phyloP scores from a whole-genome alignment of 2,329 filamentous ascomycete species.

The Aspergillus pseudoviridinutans region DNA sequence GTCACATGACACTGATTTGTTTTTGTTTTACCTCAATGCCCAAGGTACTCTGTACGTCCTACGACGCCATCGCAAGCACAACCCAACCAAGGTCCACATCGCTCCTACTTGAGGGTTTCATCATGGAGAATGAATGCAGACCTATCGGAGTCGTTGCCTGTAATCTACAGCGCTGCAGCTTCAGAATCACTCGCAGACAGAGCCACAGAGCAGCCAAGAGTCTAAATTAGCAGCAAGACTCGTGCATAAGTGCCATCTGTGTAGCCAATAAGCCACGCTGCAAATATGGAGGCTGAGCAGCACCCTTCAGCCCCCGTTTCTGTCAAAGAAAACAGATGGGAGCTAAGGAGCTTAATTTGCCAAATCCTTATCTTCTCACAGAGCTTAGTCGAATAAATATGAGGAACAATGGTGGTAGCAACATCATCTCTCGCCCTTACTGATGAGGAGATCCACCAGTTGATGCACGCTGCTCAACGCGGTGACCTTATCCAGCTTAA shows the following conservation, averaged over 20 bases:
- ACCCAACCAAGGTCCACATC: neutral
- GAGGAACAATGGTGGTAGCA: neutral
- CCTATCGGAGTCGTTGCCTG: neutral
- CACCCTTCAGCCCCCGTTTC: neutral
- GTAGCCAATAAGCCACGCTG: neutral
- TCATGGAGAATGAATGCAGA: neutral
- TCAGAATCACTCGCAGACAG: neutral
- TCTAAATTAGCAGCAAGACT: neutral
- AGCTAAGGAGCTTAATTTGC: neutral
- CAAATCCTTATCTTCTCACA: neutral
- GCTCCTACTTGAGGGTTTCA: neutral
- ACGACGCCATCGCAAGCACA: neutral
- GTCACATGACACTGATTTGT: neutral
- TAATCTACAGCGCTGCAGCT: neutral
- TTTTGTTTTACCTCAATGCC: too few relatives aligned
- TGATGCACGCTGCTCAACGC: constrained; percentile 5
- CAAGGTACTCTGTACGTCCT: neutral
- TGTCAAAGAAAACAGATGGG: neutral
- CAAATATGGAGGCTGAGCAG: neutral
- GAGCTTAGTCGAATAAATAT: neutral
- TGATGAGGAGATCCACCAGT: constrained; percentile 1
- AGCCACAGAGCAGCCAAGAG: too few relatives aligned
- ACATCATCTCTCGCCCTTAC: neutral
- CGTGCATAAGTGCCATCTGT: neutral
- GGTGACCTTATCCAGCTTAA: constrained; percentile 1